These are phyloP conservation scores for Holtermannia corniformis DNA, from an alignment of 768 basidiomycete species.

Conservation along the genomic window DNA sequence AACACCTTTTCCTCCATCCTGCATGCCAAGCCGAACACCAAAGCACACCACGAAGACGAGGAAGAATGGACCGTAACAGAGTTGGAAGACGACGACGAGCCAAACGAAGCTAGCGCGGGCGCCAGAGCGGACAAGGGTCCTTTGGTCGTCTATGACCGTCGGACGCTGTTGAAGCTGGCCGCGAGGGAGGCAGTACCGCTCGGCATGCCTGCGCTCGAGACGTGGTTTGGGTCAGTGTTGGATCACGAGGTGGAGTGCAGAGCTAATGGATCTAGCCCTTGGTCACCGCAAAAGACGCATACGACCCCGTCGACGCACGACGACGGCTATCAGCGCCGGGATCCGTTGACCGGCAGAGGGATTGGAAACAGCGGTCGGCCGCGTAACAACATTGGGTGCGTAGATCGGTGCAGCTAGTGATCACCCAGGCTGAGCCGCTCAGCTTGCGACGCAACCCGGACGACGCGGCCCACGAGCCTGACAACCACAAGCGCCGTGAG, in stretches of 20 bases:
- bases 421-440: constrained; percentile 1
- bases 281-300: background rate
- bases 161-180: background rate
- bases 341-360: constrained; percentile 5
- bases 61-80: background rate
- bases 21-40: background rate
- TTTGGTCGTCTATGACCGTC: background rate
- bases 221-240: constrained; percentile 28
- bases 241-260: background rate
- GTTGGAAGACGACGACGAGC: background rate
- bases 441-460: background rate
- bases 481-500: constrained; percentile 9
- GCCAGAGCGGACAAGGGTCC: background rate
- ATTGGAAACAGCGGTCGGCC: constrained; percentile 12
- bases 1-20: background rate
- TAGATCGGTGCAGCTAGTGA: background rate
- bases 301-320: background rate
- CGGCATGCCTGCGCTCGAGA: constrained; percentile 12
- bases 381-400: constrained; percentile 24
- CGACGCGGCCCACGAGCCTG: constrained; percentile 8
- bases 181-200: background rate
- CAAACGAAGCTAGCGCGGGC: background rate
- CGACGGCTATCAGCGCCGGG: constrained; percentile 29
- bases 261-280: background rate
- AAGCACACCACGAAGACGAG: background rate